Evolutionary conservation across 1,284 basidiomycete genomes (phyloP), one percentile per base, ranked within the genome.

Genomic region (Bondarzewia mesenterica): DNA sequence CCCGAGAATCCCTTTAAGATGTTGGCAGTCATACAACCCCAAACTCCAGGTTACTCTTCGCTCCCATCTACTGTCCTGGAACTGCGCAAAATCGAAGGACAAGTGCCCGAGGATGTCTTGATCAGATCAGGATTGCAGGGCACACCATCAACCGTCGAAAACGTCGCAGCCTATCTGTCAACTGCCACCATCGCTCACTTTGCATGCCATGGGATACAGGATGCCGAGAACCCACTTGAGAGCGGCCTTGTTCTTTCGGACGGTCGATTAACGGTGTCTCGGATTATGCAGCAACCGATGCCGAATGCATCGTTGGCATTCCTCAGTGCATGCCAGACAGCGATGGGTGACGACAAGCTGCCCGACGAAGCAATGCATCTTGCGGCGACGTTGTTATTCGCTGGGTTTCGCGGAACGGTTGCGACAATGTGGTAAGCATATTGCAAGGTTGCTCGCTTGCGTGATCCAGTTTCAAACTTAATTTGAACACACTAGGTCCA

Each of bases 351-450:
- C 25, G n/a, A 10, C 5, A 4, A 7, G 1, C 10, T 10, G 18
- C 42, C 23, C n/a, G 23, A 43, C 8, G 22, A 43, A 26, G 25
- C n/a, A 1, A 26, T 43, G 16, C 42, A 43, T 18, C 18, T 43
- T 22, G 42, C 42, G 42, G 42, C 42, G 16, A 22, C 42, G 23
- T 25, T 43, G 42, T 16, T 43, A 15, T 43, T 43, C 25, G 42
- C 22, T 16, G 42, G 42, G 23, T 43, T 43, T 3, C 16, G 22
- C 16, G 25, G 42, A 14, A 23, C 20, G 14, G 25, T 43, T 14
- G 42, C 22, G 5, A 43, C 42, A 6, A 43, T 43, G 42, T 43
- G 42, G 42, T 40, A 20, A 22, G 18, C n/a, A n/a, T n/a, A n/a
- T n/a, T n/a, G 16, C 14, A 8, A 5, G 6, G 16, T 40, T 5